Conservation (phyloP, 441 rosid genomes). For the Eruca vesicaria region DNA sequence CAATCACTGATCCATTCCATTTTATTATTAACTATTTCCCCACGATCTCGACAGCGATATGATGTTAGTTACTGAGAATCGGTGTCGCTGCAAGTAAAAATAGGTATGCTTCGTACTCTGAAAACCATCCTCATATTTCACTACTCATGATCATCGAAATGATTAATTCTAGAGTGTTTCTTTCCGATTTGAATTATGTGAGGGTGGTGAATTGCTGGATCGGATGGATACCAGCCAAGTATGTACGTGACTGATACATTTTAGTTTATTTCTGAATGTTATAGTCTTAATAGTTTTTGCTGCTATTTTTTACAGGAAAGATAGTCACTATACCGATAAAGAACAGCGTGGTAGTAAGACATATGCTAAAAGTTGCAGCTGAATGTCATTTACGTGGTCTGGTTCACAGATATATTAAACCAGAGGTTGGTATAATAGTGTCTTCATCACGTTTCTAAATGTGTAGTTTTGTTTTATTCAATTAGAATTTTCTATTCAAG, state of each 20-base stretch:
- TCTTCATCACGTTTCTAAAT: neutral
- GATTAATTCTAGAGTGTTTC: no score
- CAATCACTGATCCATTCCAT: no score
- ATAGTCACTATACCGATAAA: constrained; percentile 61
- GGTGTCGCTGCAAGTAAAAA: no score
- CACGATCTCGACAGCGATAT: no score
- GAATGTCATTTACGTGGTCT: constrained; percentile 80
- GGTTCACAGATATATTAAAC: constrained; percentile 96
- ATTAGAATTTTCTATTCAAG: constrained; percentile 88
- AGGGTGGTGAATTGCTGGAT: constrained; percentile 84
- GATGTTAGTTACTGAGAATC: no score
- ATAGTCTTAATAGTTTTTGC: neutral
- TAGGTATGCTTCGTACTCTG: no score
- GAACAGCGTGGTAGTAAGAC: constrained; percentile 58
- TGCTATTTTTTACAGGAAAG: constrained; percentile 46
- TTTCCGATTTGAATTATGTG: constrained; percentile 60
- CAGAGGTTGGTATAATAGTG: constrained; percentile 57
- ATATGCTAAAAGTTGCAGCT: constrained; percentile 74
- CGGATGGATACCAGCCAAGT: constrained; percentile 37
- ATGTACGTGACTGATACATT: neutral
- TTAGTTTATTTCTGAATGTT: neutral
- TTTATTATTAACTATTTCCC: no score
- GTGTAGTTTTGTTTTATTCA: neutral
- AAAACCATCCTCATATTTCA: no score
- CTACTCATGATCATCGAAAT: no score